Base-by-base conservation (phyloP, 2,329 filamentous ascomycete genomes). In the Teratosphaeria viscida region DNA sequence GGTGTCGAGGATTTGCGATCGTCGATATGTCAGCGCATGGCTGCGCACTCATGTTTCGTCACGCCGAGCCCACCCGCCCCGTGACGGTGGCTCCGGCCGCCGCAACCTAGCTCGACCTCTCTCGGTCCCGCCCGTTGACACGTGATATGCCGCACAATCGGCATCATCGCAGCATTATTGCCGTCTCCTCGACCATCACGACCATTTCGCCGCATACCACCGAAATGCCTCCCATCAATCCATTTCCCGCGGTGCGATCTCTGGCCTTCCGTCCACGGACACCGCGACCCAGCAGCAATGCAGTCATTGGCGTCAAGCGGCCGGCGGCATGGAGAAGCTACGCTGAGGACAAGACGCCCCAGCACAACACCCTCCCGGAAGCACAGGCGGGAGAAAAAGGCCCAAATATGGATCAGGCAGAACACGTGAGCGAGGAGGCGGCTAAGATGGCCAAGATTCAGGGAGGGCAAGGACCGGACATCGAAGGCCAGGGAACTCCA, bases 361-460 rank as follows among this genome's bases (percentile, higher is more conserved):
- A 54, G 56, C 60, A 63, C 56, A 72, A 64, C 65, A 68, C 60
- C 47, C 68, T 66, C 62, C 73, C 62, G 12, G 47, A 60, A 16
- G 58, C 60, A 10, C 53, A 59, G 14, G 34, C 56, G 1, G 58
- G 56, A 12, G 67, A 62, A 52, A 71, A 71, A 54, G 78, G 77
- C 26, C 77, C 81, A 12, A 82, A 81, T 60, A 77, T 79, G 72
- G 77, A 81, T 62, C 68, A 78, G 34, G 73, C 85, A 57, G 81
- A 82, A 52, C 79, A 84, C 74, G 82, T 87, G 34, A 85, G 81
- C 63, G 83, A 88, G 69, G 85, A 89, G 71, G 84, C 85, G 35
- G 81, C 81, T 47, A 80, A 82, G 65, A 79, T 82, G 64, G 80
- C 79, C 29, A 78, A 82, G 67, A 81, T 83, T 29, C 82, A 78